Conservation (phyloP, 1,284 basidiomycete species). For the Sporisorium scitamineum region DNA sequence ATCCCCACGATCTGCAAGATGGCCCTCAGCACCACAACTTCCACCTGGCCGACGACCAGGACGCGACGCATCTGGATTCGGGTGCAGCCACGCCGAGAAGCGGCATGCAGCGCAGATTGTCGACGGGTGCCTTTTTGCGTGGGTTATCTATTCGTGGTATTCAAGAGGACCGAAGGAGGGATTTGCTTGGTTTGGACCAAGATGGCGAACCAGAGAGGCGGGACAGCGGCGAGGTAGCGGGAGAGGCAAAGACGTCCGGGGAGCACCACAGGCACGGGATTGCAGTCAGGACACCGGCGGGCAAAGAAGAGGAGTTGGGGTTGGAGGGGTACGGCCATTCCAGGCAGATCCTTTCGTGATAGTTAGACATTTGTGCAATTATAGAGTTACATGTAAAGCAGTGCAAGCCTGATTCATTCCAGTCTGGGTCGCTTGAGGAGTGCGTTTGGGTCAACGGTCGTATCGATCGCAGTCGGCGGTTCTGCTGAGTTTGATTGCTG, state of each 20-base stretch:
- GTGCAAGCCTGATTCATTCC: too few relatives aligned
- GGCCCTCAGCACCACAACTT: constrained; percentile 46
- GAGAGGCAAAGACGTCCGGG: constrained; percentile 11
- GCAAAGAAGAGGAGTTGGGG: constrained; percentile 42
- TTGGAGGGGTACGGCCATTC: constrained; percentile 47
- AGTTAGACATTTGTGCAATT: neutral
- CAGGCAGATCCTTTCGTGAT: constrained; percentile 13
- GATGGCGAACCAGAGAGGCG: constrained; percentile 14
- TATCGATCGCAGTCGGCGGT: neutral
- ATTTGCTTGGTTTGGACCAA: constrained; percentile 48
- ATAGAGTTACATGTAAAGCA: neutral
- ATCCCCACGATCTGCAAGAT: constrained; percentile 45
- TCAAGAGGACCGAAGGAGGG: constrained; percentile 51
- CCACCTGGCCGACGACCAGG: constrained; percentile 51
- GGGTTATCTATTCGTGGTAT: constrained; percentile 48
- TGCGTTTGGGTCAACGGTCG: constrained; percentile 30
- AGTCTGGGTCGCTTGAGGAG: constrained; percentile 34
- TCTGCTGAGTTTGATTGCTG: neutral
- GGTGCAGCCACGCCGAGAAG: constrained; percentile 35
- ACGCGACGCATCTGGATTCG: constrained; percentile 24
- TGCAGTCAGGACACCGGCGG: constrained; percentile 31
- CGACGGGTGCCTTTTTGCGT: constrained; percentile 58
- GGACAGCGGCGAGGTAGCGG: constrained; percentile 7
- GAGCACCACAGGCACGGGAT: constrained; percentile 38
- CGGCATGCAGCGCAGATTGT: constrained; percentile 50